These are phyloP conservation scores for Rhodosporidiobolus odoratus DNA, from an alignment of 768 basidiomycete species.

Conservation along the genomic window DNA sequence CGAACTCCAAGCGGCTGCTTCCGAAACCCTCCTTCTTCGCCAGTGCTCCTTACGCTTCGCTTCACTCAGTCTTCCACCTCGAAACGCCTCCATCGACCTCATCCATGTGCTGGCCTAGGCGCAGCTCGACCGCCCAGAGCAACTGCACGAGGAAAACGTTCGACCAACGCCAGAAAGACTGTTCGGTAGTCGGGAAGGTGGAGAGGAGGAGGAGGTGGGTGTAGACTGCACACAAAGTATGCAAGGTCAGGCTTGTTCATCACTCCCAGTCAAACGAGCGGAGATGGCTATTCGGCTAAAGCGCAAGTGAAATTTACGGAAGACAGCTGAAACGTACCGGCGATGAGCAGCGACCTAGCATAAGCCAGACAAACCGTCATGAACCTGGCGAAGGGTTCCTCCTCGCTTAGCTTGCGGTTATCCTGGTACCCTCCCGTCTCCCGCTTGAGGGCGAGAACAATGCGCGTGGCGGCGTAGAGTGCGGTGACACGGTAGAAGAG, in stretches of 20 bases:
- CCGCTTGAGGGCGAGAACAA: constrained; percentile 39
- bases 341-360: constrained; percentile 32
- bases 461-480: constrained; percentile 40
- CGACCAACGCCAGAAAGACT: constrained; percentile 40
- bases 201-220: constrained; percentile 34
- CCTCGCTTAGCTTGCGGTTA: constrained; percentile 24
- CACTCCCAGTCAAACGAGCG: too few species aligned
- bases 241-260: background rate
- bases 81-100: constrained; percentile 3
- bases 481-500: constrained; percentile 40
- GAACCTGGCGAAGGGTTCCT: constrained; percentile 37
- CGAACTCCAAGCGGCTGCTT: background rate
- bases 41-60: background rate
- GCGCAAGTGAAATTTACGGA: background rate
- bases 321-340: constrained; percentile 23
- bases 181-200: constrained; percentile 20
- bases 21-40: background rate
- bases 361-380: constrained; percentile 41
- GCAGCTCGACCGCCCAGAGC: constrained; percentile 40
- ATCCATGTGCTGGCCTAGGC: constrained; percentile 24
- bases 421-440: constrained; percentile 38
- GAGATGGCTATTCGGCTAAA: too few species aligned
- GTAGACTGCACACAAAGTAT: constrained; percentile 5
- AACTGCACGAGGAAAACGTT: constrained; percentile 35
- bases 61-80: constrained; percentile 19